These are phyloP conservation scores for Ophiocordyceps unilateralis DNA, from an alignment of 2,329 filamentous ascomycete species.

Conservation along the genomic window DNA sequence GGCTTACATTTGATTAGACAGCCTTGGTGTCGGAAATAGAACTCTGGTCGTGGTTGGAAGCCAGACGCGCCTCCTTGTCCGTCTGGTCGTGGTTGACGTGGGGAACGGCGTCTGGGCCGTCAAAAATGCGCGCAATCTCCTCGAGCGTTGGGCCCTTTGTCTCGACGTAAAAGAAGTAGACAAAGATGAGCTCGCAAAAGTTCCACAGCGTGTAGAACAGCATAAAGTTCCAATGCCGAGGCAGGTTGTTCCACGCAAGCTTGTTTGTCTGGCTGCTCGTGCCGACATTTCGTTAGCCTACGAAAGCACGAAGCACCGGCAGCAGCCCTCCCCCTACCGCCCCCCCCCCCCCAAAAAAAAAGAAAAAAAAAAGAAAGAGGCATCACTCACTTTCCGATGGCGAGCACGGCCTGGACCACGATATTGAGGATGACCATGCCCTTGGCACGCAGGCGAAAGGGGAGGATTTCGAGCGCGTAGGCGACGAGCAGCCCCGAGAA, in stretches of 20 bases:
- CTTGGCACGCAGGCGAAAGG: constrained; percentile 39
- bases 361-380: not conserved
- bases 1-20: constrained; percentile 17
- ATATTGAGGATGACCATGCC: constrained; percentile 50
- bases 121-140: constrained; percentile 27
- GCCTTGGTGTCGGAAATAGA: constrained; percentile 7
- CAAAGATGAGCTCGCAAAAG: constrained; percentile 39
- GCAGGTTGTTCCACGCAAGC: constrained; percentile 41
- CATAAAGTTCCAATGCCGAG: constrained; percentile 47
- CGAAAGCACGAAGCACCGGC: too few relatives aligned
- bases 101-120: constrained; percentile 41
- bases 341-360: too few relatives aligned
- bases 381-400: constrained; percentile 37
- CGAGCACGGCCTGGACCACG: constrained; percentile 41
- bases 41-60: constrained; percentile 7
- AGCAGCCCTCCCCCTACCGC: too few relatives aligned
- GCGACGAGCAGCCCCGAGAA: constrained; percentile 40
- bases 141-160: constrained; percentile 55
- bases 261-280: constrained; percentile 37
- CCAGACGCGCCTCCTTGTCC: constrained; percentile 28
- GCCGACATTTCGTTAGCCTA: too few relatives aligned
- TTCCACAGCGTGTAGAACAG: constrained; percentile 50
- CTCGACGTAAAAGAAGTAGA: constrained; percentile 52
- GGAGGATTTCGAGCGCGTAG: constrained; percentile 41
- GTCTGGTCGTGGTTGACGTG: constrained; percentile 37